Evolutionary conservation across 2,329 filamentous ascomycete genomes (phyloP), one percentile per base, ranked within the genome.

Genomic region (Nemania sp.): DNA sequence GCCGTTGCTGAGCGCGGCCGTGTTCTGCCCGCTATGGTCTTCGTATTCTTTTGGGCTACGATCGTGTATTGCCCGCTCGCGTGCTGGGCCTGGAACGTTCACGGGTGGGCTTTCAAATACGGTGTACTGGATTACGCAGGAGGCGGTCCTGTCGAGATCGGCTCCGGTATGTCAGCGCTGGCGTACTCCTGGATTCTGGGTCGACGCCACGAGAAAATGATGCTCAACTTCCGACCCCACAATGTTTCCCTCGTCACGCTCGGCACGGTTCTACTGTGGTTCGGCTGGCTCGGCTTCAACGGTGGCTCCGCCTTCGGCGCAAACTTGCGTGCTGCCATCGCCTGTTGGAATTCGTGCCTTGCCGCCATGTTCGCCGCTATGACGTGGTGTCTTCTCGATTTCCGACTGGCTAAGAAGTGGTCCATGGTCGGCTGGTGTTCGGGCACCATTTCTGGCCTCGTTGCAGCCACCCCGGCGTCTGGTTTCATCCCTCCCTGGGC

Each of bases 241-340:
- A 99, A 99, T 81, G 95, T 98, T 68, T 97, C 93, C 5, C 86
- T 98, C 72, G 97, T 99, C 78, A 93, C 95, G 0, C 89, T 98
- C 69, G 95, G 95, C 65, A 98, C 95, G 3, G 86, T 97, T 67
- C 86, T 99, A 71, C 91, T 99, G 58, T 98, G 93, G 93, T 98
- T 98, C 72, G 95, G 95, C 72, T 99, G 95, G 95, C 83, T 99
- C 66, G 95, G 93, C 57, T 99, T 99, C 87, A 99, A 99, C 83
- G 95, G 94, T 71, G 95, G 95, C 66, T 97, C 93, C 21, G 82
- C 94, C 40, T 97, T 97, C 69, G 93, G 94, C 69, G 92, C 93
- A 68, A 97, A 97, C 81, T 84, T 98, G 55, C 90, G 95, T 67
- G 95, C 95, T 57, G 89, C 90, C 67, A 96, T 97, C 88, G 94